Evolutionary conservation across 305 asterid species (phyloP).

Genomic region (Fraxinus greggii): DNA sequence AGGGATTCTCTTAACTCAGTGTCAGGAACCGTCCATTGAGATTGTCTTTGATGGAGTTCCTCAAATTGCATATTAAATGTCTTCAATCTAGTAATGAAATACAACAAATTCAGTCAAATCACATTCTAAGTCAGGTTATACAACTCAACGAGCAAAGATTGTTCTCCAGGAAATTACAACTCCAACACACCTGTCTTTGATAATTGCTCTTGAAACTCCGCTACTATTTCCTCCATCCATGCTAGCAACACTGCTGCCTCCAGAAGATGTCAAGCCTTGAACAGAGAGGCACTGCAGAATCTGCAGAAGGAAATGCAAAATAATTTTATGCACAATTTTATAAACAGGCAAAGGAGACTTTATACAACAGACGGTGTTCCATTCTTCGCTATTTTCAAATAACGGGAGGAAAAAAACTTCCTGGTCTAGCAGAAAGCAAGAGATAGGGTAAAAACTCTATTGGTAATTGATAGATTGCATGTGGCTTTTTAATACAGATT

Average conservation of each 20-base stretch:
- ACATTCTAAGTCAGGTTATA: background rate
- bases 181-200: conserved; percentile 72
- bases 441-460: background rate
- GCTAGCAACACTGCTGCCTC: conserved; percentile 64
- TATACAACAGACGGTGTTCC: background rate
- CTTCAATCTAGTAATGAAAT: conserved; percentile 55
- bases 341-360: background rate
- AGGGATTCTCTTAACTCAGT: conserved; percentile 88
- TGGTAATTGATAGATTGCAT: background rate
- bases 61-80: conserved; percentile 87
- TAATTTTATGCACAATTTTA: background rate
- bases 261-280: conserved; percentile 82
- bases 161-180: conserved; percentile 16
- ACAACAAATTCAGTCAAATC: conserved; percentile 17
- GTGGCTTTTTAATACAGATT: background rate
- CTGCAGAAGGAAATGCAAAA: conserved; percentile 38
- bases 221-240: conserved; percentile 84
- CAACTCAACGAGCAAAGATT: background rate
- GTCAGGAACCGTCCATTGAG: conserved; percentile 99
- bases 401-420: background rate
- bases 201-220: conserved; percentile 81
- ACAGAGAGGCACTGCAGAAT: conserved; percentile 79
- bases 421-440: background rate
- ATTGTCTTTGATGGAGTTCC: conserved; percentile 96
- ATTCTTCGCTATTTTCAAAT: background rate